Percentiles rank a stretch among this genome's conserved stretches.
These are phyloP conservation scores for Aureobasidium sp. DNA, from an alignment of 2,329 filamentous ascomycete species.

Conservation along the genomic window DNA sequence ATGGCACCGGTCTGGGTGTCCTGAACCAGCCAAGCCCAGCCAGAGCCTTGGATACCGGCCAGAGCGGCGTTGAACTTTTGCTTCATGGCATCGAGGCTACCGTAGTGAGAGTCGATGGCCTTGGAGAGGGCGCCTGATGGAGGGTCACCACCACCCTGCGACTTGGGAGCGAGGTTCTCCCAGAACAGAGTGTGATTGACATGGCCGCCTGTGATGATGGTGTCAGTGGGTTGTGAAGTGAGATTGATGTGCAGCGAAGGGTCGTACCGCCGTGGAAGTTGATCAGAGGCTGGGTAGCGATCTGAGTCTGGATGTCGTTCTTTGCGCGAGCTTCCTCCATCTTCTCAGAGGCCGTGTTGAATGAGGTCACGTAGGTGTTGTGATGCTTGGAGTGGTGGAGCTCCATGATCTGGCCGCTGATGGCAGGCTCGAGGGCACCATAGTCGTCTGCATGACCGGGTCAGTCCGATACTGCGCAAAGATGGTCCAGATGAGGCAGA, in stretches of 20 bases:
- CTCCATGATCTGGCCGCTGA: constrained; percentile 93
- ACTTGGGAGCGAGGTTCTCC: constrained; percentile 62
- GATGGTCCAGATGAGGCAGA: not conserved
- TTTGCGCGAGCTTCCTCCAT: constrained; percentile 51
- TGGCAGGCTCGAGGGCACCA: constrained; percentile 76
- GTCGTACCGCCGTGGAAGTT: constrained; percentile 58
- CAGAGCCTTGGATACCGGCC: constrained; percentile 58
- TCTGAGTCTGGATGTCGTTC: constrained; percentile 48
- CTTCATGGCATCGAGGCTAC: constrained; percentile 53
- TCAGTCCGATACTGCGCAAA: not conserved
- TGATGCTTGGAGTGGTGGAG: constrained; percentile 93
- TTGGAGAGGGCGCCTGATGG: constrained; percentile 51
- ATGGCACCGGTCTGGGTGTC: constrained; percentile 55
- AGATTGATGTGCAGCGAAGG: constrained; percentile 1
- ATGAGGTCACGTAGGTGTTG: constrained; percentile 84
- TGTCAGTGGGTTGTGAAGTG: not conserved
- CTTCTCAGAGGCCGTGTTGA: constrained; percentile 73
- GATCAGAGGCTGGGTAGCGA: constrained; percentile 51
- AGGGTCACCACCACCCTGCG: constrained; percentile 59
- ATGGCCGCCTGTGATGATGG: constrained; percentile 45
- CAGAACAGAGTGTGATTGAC: constrained; percentile 63
- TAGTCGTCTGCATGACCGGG: constrained; percentile 69
- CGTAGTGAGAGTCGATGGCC: constrained; percentile 54
- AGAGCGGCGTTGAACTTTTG: constrained; percentile 58
- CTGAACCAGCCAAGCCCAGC: constrained; percentile 59